Base-by-base conservation (phyloP, 768 basidiomycete genomes). In the Boletus patriciae region DNA sequence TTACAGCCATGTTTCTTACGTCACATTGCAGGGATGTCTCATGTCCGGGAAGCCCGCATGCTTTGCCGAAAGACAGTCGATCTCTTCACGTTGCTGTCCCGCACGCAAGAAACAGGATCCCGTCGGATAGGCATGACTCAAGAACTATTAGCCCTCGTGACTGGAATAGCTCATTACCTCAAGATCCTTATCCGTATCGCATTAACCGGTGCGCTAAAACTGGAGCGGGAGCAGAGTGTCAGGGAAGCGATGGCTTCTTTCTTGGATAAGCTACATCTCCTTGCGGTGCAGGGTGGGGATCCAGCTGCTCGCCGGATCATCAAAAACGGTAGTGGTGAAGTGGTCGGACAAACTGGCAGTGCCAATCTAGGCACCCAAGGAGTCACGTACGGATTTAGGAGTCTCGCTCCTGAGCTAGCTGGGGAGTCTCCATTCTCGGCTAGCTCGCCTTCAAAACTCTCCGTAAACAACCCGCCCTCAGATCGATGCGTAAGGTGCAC, bases 131-230 rank as follows among this genome's bases (percentile, higher is more conserved):
- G 90, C 50, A 95, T 98, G 87, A 98, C 95, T 18, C 92, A 98
- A 73, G 97, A 98, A 65, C 79, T 99, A 13, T 85, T 98, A 36
- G 94, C 95, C 18, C 85, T 99, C 46, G 97, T 99, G 60, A 99
- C 97, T 0, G 96, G 97, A n/a, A 81, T 99, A 36, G 97, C 97
- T 6, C 97, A 99, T 74, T 98, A 99, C 74, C 87, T 99, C 69
- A 99, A 99, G 78, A 98, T 99, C 74, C 85, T 99, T 52, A 99
- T 99, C 61, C 90, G 97, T 49, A 98, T 99, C 60, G 94, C 97
- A 3, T 79, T 99, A 45, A 98, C 97, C 0, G 95, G 94, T 7
- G 92, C 94, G 6, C 81, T 99, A 58, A 98, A 94, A 75, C 81
- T 99, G 33, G 97, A 99, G 74, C 81, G 94, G 55, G 97, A 99